Evolutionary conservation across 371 early-diverging fungal species (phyloP), one percentile per base, ranked within the genome.

Genomic region (Syncephalastrum monosporum): DNA sequence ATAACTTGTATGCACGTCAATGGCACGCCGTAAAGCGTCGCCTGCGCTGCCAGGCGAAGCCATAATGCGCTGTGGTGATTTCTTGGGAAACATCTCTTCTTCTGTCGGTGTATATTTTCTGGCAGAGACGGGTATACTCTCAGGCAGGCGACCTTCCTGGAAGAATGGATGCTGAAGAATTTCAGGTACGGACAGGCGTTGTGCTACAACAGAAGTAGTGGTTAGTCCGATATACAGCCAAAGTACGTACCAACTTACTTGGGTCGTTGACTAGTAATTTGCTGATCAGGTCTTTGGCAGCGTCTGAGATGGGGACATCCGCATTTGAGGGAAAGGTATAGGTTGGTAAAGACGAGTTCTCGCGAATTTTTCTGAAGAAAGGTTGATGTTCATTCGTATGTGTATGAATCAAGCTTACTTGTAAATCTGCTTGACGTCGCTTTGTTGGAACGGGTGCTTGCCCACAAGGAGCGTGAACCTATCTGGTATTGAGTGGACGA

Each of bases 371-470:
- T 16, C 53, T 47, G 46, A 42, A 25, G 41, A 33, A 0, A 33
- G 12, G 38, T 59, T 55, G 43, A 19, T 44, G 29, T 42, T 27
- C 44, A 43, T 38, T 3, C 25, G 41, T 25, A 25, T 14, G n/a
- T 21, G 21, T 4, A 48, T 4, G 17, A 56, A 23, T 14, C 21
- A 17, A 8, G 3, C 61, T 41, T 77, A 82, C 85, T 83, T 81
- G 79, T 95, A 95, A 17, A 96, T 92, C 14, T 87, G 81, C 48
- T 89, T 86, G 14, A 92, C 88, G 15, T 92, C 89, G 21, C 79
- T 84, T 10, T 93, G 92, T 64, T 93, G 96, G 67, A 99, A 99
- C 1, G 99, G 99, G 7, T 99, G 99, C 49, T 80, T 81, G 6
- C 99, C 99, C 55, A 96, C 82, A 5, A 99, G 76, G 24, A 99